Conservation (phyloP, 805 yeast genomes). For the Pichia heedii region DNA sequence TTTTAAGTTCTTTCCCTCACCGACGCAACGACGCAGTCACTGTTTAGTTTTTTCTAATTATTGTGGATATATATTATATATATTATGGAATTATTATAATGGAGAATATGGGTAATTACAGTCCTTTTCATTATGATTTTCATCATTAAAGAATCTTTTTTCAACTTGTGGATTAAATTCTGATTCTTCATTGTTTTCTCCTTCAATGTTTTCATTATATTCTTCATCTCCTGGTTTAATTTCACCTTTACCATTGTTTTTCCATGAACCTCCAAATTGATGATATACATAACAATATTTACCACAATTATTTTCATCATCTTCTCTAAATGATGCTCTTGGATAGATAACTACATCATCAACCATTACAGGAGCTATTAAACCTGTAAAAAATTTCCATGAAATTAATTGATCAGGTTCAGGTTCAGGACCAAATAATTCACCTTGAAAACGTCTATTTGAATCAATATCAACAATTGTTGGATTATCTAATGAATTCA, state of each 20-base stretch:
- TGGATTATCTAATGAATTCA: constrained; percentile 35
- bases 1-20: too few species aligned
- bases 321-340: constrained; percentile 27
- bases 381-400: constrained; percentile 28
- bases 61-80: too few species aligned
- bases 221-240: constrained; percentile 24
- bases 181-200: too few species aligned
- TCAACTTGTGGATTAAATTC: background rate
- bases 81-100: too few species aligned
- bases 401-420: constrained; percentile 21
- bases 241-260: constrained; percentile 29
- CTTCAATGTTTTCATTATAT: too few species aligned
- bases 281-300: constrained; percentile 28
- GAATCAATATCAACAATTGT: constrained; percentile 28
- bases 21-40: too few species aligned
- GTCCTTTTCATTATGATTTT: background rate
- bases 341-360: constrained; percentile 29
- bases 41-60: too few species aligned
- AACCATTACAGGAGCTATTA: constrained; percentile 26
- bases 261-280: constrained; percentile 31
- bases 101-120: constrained; percentile 6
- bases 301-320: constrained; percentile 27
- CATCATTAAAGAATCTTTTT: constrained; percentile 9
- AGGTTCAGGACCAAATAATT: constrained; percentile 25
- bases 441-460: constrained; percentile 22